Evolutionary conservation across 2,329 filamentous ascomycete species (phyloP), one percentile per base, ranked within the genome.

Genomic region (Dryadomyces sulphureus): DNA sequence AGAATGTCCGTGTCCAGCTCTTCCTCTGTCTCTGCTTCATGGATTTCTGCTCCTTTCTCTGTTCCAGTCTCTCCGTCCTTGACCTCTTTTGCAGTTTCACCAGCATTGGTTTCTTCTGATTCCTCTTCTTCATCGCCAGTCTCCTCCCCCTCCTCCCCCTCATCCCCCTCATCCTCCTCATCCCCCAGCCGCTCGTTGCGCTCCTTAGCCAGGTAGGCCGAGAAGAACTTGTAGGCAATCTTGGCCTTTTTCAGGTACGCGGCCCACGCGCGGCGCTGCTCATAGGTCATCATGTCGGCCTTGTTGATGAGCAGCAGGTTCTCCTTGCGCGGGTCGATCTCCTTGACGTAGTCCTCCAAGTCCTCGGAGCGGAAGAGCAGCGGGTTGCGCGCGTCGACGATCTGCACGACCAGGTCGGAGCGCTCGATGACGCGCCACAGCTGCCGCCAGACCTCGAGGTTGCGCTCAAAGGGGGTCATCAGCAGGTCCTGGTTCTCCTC

Each of bases 361-460:
- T 98, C 92, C 55, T 93, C 90, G 5, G 84, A 94, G 48, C 93
- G 78, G 67, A 96, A 98, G 54, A 96, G 74, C 17, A 98, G 69
- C 2, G 92, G 92, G 62, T 95, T 95, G 57, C 92, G 75, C 8
- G 93, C 92, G 66, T 98, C 92, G 45, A 98, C 92, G 67, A 98
- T 98, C 68, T 98, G 92, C 32, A 98, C 92, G 4, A 98, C 77
- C 36, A 98, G 68, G 62, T 98, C 92, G 16, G 88, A 95, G 50
- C 92, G 75, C 69, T 98, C 92, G 56, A 98, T 95, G 48, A 98
- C 92, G 66, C 92, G 79, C 92, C 92, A 98, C 55, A 98, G 60
- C 64, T 98, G 92, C 60, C 92, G 79, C 92, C 92, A 98, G 24
- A 98, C 92, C 59, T 98, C 93, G 50, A 98, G 60, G 60, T 98